A percentile compares a stretch with the other conserved stretches of the same genome.
Evolutionary conservation across 345 rosid genomes (phyloP).

Genomic region (Psidium friedrichsthalianum): DNA sequence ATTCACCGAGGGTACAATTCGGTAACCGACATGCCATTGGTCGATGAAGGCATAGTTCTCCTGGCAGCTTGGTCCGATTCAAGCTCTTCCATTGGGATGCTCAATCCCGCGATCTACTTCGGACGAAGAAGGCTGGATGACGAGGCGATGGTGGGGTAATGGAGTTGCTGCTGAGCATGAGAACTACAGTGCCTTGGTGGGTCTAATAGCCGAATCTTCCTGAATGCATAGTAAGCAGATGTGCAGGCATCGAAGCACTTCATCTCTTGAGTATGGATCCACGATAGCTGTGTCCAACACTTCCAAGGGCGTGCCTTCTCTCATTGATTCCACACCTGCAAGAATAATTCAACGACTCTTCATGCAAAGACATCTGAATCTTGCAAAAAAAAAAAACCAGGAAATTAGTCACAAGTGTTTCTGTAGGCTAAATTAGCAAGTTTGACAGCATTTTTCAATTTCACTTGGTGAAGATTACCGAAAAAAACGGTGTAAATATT

Average conservation of each 20-base stretch:
- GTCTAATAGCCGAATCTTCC: slow-evolving; percentile 10
- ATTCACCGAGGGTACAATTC: too few species aligned
- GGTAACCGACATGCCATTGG: too few species aligned
- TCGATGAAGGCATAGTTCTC: too few species aligned
- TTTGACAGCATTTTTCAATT: background rate
- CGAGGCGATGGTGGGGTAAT: background rate
- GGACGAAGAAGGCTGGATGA: slow-evolving; percentile 2
- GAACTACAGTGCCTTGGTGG: slow-evolving; percentile 8
- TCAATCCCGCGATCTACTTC: too few species aligned
- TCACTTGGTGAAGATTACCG: background rate
- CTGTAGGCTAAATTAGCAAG: background rate
- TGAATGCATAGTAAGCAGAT: slow-evolving; percentile 20
- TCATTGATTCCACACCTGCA: slow-evolving; percentile 16
- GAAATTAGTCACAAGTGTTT: background rate
- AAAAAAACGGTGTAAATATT: too few species aligned
- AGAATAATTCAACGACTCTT: background rate
- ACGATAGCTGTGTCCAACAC: slow-evolving; percentile 7
- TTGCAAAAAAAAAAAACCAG: background rate
- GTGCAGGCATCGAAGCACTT: slow-evolving; percentile 16
- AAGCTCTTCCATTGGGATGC: too few species aligned
- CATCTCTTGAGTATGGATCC: slow-evolving; percentile 6
- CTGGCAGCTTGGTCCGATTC: too few species aligned
- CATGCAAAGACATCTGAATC: background rate
- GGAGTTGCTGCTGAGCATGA: slow-evolving; percentile 10
- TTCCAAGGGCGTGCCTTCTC: slow-evolving; percentile 2